Evolutionary conservation across 23 red algal species (phyloP).

Genomic region (Gracilaria domingensis): DNA sequence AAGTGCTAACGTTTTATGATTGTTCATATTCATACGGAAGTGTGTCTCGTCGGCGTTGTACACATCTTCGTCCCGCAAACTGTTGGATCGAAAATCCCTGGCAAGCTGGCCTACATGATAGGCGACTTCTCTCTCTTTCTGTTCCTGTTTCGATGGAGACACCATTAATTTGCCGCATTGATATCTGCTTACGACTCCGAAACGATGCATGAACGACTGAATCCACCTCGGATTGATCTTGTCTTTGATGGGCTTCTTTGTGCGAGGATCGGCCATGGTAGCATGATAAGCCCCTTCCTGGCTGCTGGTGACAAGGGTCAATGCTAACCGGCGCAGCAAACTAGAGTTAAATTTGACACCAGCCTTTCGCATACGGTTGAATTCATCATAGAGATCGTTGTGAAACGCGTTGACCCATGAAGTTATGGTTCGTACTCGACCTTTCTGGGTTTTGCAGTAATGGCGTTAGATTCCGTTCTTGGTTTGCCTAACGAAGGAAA

Average conservation of each 20-base stretch:
- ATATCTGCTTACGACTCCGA: not conserved
- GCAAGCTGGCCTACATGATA: not conserved
- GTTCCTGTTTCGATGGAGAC: not conserved
- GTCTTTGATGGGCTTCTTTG: not conserved
- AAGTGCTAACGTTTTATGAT: conserved; percentile 37
- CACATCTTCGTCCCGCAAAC: conserved; percentile 23
- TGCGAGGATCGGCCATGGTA: not conserved
- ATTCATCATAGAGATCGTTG: not conserved
- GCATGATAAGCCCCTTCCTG: not conserved
- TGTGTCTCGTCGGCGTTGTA: conserved; percentile 40
- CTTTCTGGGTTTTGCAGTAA: not conserved
- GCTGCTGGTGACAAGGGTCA: not conserved
- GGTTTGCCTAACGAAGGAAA: not conserved
- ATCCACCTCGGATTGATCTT: not conserved
- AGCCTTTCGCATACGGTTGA: not conserved
- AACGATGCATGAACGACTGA: conserved; percentile 1
- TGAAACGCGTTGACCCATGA: not conserved
- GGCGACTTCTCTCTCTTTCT: not conserved
- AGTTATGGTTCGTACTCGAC: not conserved
- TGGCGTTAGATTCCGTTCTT: not conserved
- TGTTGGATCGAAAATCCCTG: not conserved
- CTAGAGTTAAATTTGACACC: not conserved
- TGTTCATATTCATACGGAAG: conserved; percentile 51
- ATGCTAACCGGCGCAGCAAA: not conserved
- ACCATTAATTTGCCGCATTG: conserved; percentile 23